Evolutionary conservation across 495 filamentous ascomycete genomes (phyloP).

Genomic region (Aspergillus leporis): DNA sequence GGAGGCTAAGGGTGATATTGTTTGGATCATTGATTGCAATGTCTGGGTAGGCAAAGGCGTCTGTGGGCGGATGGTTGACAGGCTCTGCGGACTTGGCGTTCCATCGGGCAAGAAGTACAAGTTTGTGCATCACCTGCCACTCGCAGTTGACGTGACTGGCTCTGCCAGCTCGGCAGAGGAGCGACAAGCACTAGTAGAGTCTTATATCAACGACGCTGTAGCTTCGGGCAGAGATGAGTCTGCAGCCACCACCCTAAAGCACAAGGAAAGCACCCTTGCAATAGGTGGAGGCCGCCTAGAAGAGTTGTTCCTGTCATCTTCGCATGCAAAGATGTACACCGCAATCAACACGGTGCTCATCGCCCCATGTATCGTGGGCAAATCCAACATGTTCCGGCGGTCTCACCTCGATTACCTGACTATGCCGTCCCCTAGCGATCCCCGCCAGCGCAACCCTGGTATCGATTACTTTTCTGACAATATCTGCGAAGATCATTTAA

Average conservation of each 20-base stretch:
- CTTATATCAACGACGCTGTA: slow-evolving; percentile 14
- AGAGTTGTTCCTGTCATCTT: slow-evolving; percentile 89
- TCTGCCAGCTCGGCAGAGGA: slow-evolving; percentile 34
- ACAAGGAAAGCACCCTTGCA: slow-evolving; percentile 28
- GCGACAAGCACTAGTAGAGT: slow-evolving; percentile 43
- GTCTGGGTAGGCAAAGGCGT: slow-evolving; percentile 85
- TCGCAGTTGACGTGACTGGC: slow-evolving; percentile 73
- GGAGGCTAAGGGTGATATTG: slow-evolving; percentile 87
- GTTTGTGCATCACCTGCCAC: slow-evolving; percentile 91
- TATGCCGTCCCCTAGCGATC: slow-evolving; percentile 36
- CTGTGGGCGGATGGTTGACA: slow-evolving; percentile 81
- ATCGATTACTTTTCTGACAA: slow-evolving; percentile 93
- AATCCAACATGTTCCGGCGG: slow-evolving; percentile 96
- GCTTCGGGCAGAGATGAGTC: not conserved
- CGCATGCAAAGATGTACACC: slow-evolving; percentile 97
- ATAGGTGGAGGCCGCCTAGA: slow-evolving; percentile 82
- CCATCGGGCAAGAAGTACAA: slow-evolving; percentile 67
- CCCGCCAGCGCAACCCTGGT: slow-evolving; percentile 53
- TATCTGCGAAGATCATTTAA: slow-evolving; percentile 97
- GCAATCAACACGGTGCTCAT: slow-evolving; percentile 92
- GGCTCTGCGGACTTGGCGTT: slow-evolving; percentile 66
- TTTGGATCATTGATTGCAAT: slow-evolving; percentile 97
- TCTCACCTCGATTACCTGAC: slow-evolving; percentile 86
- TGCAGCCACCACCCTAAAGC: not conserved
- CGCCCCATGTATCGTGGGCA: slow-evolving; percentile 93